Conservation (phyloP, 2,329 filamentous ascomycete genomes). For the Helotiales sp. region DNA sequence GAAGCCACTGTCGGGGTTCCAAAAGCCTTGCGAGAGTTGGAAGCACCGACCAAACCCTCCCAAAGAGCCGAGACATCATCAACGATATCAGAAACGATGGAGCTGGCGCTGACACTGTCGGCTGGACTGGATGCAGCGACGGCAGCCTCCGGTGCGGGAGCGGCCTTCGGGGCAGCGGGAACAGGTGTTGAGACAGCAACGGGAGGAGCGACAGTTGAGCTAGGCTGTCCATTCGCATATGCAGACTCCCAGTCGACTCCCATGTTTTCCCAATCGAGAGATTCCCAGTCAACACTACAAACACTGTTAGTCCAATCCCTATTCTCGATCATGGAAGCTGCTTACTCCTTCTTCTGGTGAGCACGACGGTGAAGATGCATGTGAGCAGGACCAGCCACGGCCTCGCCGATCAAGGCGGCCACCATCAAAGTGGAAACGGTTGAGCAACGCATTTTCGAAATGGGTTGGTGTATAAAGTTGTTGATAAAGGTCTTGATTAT, state of each 20-base stretch:
- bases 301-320: slow-evolving; percentile 5
- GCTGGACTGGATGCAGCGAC: slow-evolving; percentile 3
- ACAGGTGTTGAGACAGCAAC: slow-evolving; percentile 12
- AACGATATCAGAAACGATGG: slow-evolving; percentile 11
- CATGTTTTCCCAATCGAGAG: slow-evolving; percentile 38
- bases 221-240: slow-evolving; percentile 32
- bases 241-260: slow-evolving; percentile 39
- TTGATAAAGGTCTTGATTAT: slow-evolving; percentile 12
- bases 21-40: slow-evolving; percentile 34
- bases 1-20: slow-evolving; percentile 22
- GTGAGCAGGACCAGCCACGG: slow-evolving; percentile 41
- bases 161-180: slow-evolving; percentile 7
- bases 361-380: slow-evolving; percentile 37
- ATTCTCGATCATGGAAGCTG: neutral
- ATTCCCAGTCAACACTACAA: slow-evolving; percentile 32
- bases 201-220: neutral
- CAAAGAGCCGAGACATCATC: slow-evolving; percentile 18
- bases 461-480: slow-evolving; percentile 12
- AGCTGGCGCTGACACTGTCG: neutral
- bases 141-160: slow-evolving; percentile 11
- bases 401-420: slow-evolving; percentile 41
- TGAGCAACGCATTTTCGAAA: slow-evolving; percentile 40
- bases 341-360: slow-evolving; percentile 43
- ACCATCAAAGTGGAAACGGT: slow-evolving; percentile 38
- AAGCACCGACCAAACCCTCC: slow-evolving; percentile 31